Percentiles rank a stretch among this genome's conserved stretches.
Evolutionary conservation across 106 monocot species (phyloP).

Genomic region (Agapanthus africanus): DNA sequence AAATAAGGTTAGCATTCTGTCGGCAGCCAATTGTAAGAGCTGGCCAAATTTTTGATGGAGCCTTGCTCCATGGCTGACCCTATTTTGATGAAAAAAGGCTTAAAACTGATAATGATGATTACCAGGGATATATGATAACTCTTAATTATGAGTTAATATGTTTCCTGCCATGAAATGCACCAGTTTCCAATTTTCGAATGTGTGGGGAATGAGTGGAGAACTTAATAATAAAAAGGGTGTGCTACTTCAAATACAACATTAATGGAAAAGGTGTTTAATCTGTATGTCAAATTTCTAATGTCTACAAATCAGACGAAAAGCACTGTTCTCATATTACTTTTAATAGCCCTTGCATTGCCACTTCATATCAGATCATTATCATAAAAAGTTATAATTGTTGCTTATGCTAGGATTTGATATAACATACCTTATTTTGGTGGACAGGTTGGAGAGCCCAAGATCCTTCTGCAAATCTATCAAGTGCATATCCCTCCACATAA

Average conservation of each 20-base stretch:
- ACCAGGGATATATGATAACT: background rate
- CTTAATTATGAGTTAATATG: background rate
- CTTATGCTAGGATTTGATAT: background rate
- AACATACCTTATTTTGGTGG: conserved; percentile 83
- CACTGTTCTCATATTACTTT: background rate
- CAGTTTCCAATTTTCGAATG: background rate
- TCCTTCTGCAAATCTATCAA: conserved; percentile 94
- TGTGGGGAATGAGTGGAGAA: background rate
- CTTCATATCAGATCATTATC: background rate
- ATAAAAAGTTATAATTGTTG: background rate
- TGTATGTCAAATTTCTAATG: no score
- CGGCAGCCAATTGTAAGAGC: no score
- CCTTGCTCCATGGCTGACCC: no score
- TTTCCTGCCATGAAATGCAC: background rate
- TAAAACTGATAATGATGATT: no score
- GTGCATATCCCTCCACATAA: conserved; percentile 93
- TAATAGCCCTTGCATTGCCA: background rate
- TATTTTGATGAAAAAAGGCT: no score
- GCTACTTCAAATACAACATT: background rate
- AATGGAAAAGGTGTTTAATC: background rate
- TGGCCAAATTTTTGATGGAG: no score
- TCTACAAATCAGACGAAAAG: background rate
- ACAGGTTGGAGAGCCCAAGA: conserved; percentile 91
- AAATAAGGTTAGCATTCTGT: no score
- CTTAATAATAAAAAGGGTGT: background rate